Evolutionary conservation across 2,329 filamentous ascomycete genomes (phyloP), one percentile per base, ranked within the genome.

Genomic region (Diplodia sapinea): DNA sequence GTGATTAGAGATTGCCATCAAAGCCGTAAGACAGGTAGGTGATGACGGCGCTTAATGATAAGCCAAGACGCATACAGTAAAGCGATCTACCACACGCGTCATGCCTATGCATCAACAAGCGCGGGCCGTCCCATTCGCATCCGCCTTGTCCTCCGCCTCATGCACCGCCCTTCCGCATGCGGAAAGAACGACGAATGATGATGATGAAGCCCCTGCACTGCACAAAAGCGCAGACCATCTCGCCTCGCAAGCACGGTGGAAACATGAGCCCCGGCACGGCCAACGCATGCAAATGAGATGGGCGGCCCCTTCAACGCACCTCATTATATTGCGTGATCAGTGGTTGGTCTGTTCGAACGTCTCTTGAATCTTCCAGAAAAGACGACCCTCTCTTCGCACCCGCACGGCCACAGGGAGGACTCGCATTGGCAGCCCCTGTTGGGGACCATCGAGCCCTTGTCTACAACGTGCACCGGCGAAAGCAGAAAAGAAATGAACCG

Each of bases 81-180:
- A 17, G 40, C 40, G 13, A 17, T 4, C 17, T 38, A 36, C 52
- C 52, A n/a, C 3, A 55, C 38, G n/a, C 29, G 52, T 55, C 29
- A 36, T 29, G 17, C 17, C 17, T 17, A 36, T 54, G 17, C 15
- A 55, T 8, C n/a, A 43, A 29, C 29, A 47, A 29, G 47, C 43
- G 43, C 59, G 59, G 59, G 43, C 47, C 47, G 59, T 51, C n/a
- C 47, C 59, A 62, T 38, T 31, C 38, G 38, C 12, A 15, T 40
- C 57, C 26, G 59, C 29, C 6, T 2, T 26, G 17, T 17, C 3
- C 31, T 47, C 43, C 43, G 59, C 31, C 57, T 50, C 26, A 12
- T 29, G 59, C 47, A 51, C 47, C 57, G 57, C 57, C 57, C 40
- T 49, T 47, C 36, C 56, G 20, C 9, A 49, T 31, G 13, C 13